These are phyloP conservation scores for Aureobasidium melanogenum DNA, from an alignment of 2,329 filamentous ascomycete species.

Conservation along the genomic window DNA sequence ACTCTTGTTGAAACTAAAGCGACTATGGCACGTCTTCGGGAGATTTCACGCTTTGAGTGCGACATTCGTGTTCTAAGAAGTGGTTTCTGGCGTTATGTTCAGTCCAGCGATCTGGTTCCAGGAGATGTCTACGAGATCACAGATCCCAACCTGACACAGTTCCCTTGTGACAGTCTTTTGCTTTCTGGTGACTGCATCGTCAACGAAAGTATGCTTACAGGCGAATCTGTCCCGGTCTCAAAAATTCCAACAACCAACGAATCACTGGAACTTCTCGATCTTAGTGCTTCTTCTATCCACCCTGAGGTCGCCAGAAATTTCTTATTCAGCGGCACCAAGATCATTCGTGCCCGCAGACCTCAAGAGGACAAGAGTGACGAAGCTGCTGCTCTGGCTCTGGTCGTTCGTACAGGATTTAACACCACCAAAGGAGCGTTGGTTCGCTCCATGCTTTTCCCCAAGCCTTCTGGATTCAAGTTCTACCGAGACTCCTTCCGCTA, in stretches of 20 bases:
- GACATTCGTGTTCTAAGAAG: constrained; percentile 88
- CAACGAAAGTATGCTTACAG: constrained; percentile 97
- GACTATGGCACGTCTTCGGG: constrained; percentile 82
- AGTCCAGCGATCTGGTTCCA: constrained; percentile 81
- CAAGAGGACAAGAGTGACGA: constrained; percentile 81
- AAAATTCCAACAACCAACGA: constrained; percentile 80
- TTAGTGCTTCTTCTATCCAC: constrained; percentile 72
- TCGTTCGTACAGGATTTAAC: constrained; percentile 90
- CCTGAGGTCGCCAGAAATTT: constrained; percentile 81
- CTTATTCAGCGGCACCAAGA: constrained; percentile 90
- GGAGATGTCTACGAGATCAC: constrained; percentile 96
- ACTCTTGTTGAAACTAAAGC: constrained; percentile 85
- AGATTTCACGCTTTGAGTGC: constrained; percentile 92
- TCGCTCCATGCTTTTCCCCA: constrained; percentile 96
- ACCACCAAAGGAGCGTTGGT: constrained; percentile 95
- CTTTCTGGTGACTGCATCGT: constrained; percentile 94
- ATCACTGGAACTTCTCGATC: constrained; percentile 64
- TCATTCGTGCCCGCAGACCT: constrained; percentile 79
- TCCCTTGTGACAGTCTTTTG: constrained; percentile 86
- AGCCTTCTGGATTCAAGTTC: constrained; percentile 97
- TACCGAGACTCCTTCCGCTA: constrained; percentile 97
- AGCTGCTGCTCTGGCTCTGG: constrained; percentile 82
- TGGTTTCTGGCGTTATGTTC: constrained; percentile 88
- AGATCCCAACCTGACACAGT: constrained; percentile 77
- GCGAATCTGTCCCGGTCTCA: constrained; percentile 93